Base-by-base conservation (phyloP, 495 filamentous ascomycete species). In the Penicillium macrosclerotiorum region DNA sequence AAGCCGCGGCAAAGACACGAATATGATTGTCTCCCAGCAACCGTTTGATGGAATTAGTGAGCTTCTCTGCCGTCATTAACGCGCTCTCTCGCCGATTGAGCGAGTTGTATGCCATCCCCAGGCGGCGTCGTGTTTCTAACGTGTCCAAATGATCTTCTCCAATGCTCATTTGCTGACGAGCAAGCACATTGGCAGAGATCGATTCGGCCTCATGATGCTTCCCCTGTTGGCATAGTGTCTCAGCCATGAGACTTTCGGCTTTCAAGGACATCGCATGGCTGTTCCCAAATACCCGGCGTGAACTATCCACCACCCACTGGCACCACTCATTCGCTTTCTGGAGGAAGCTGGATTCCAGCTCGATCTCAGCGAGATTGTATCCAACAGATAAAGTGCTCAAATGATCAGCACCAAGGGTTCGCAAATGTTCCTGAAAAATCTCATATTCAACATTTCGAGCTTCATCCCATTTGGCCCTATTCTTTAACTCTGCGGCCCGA, bases 61-160 rank as follows among this genome's bases (percentile, higher is more conserved):
- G 52, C 33, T 58, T 63, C 29, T 62, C 49, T n/a, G 55, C 47
- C 3, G 57, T 57, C 29, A 51, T 34, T 2, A 68, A 43, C 1
- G 63, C 60, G 12, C 64, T 60, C 16, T 53, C 36, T 3, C 55
- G 59, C 14, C 61, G 60, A 12, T 42, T 37, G 1, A 68, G 47
- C 0, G 35, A 26, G 18, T 50, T 55, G 26, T 68, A 65, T 0
- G 64, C 56, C 31, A 52, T 18, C 1, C 51, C 62, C 3, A 70
- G 36, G 4, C 67, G 67, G 27, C 63, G 59, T 6, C 67, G 63
- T 0, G 67, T 70, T 0, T 58, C 54, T 16, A 66, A 43, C 7
- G 64, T 70, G 33, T 70, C 63, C 2, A 68, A 23, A 30, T 66
- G 63, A 11, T 66, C 57, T 30, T 70, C 67, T 9, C 67, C 67